Base-by-base conservation (phyloP, 2,329 filamentous ascomycete species). In the Cladosporium sphaerospermum region DNA sequence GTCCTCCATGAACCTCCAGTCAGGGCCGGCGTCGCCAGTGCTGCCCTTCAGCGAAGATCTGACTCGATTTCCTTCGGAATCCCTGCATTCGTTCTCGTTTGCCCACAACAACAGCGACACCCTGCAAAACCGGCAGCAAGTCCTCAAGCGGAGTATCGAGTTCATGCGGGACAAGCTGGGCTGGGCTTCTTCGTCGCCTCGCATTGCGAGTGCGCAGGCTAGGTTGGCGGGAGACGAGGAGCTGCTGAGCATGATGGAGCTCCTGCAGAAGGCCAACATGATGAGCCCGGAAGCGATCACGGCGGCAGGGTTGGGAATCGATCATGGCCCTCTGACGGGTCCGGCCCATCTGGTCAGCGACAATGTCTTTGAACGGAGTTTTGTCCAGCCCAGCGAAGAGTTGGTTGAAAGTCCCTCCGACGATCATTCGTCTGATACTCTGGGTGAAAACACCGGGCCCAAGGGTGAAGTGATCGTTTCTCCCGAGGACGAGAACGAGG, bases 31-130 rank as follows among this genome's bases (percentile, higher is more conserved):
- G 16, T 90, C 89, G 18, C 89, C 89, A 19, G 81, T 74, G 6
- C 64, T 87, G 40, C 75, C 81, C 57, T 89, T 90, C 66, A 81
- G 83, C 64, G 93, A 97, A 74, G 93, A 99, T 67, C 80, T 99
- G 43, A 85, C 85, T 43, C 85, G 91, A 47, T 99, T 99, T 67
- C 92, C 93, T 1, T 89, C 89, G 62, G 93, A 99, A 68, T 99
- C 93, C 5, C 76, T 99, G 44, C 93, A 99, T 71, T 99, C 93
- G 1, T 99, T 99, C 73, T 97, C 92, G 10, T 99, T 99, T 70
- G 89, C 93, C 39, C 89, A 95, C 62, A 91, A 96, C 71, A 92
- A 91, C 3, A 91, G 96, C 65, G 92, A 97, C 57, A 84, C 89
- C 57, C 78, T 97, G 53, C 88, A 96, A 68, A 96, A 83, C 68